phyloP scores from a whole-genome alignment of 2,329 filamentous ascomycete genomes.

The Teratosphaeria destructans region DNA sequence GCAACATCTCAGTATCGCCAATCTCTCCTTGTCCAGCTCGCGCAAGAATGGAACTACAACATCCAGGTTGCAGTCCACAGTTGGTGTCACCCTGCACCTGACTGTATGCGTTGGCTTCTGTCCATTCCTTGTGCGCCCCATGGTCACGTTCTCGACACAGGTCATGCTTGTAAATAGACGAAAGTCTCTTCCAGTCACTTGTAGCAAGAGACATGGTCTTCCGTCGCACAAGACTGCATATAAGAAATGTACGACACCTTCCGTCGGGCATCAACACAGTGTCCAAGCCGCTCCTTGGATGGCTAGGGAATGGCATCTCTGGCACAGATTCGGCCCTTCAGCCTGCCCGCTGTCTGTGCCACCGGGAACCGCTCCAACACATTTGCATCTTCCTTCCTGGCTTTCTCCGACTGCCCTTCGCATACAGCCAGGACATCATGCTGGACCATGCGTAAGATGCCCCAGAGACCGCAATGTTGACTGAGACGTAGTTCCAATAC shows the following conservation, averaged over 20 bases:
- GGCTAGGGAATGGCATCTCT: neutral
- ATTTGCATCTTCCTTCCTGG: slow-evolving; percentile 8
- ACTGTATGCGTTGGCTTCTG: slow-evolving; percentile 18
- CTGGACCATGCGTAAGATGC: slow-evolving; percentile 5
- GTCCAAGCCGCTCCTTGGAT: neutral
- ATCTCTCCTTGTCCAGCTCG: neutral
- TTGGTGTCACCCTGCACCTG: slow-evolving; percentile 13
- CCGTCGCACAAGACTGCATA: neutral
- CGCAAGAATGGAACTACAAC: neutral
- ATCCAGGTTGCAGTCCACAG: slow-evolving; percentile 8
- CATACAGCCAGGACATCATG: neutral
- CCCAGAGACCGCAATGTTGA: neutral
- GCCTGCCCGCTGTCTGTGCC: neutral
- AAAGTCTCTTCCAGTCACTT: neutral
- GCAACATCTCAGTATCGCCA: slow-evolving; percentile 10
- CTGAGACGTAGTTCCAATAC: slow-evolving; percentile 54
- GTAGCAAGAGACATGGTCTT: neutral
- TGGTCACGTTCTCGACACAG: neutral
- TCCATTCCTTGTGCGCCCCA: neutral
- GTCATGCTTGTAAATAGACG: neutral
- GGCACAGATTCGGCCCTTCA: neutral
- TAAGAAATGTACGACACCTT: neutral
- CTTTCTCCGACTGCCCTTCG: neutral
- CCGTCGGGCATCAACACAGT: slow-evolving; percentile 4
- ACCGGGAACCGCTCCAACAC: slow-evolving; percentile 6